These are phyloP conservation scores for Garcia nutans DNA, from an alignment of 345 rosid genomes.

Conservation along the genomic window DNA sequence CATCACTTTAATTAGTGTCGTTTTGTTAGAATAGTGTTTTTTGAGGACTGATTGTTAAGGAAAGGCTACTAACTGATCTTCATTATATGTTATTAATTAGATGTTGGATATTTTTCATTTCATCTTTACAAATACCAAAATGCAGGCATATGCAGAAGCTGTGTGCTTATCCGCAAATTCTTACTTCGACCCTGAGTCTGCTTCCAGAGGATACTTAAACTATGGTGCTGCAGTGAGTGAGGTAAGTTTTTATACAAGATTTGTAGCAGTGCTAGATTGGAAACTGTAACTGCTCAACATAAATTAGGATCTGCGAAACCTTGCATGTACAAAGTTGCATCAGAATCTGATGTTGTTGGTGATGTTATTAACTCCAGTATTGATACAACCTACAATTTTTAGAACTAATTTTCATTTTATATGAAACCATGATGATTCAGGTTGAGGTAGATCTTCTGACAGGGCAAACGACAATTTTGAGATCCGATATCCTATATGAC, in stretches of 20 bases:
- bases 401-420: no score
- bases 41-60: neutral
- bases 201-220: slow-evolving; percentile 61
- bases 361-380: neutral
- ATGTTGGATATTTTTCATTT: neutral
- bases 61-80: neutral
- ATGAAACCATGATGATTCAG: slow-evolving; percentile 36
- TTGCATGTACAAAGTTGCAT: neutral
- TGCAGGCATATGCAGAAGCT: slow-evolving; percentile 64
- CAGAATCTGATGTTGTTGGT: neutral
- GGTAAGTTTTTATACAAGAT: slow-evolving; percentile 73
- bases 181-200: slow-evolving; percentile 49
- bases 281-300: neutral
- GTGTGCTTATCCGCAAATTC: slow-evolving; percentile 63
- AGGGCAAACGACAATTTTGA: slow-evolving; percentile 67
- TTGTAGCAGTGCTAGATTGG: no score
- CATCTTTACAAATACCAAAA: neutral
- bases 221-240: slow-evolving; percentile 94
- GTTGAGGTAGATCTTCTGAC: slow-evolving; percentile 85
- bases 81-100: neutral
- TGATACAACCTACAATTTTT: no score
- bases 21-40: neutral
- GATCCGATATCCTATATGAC: slow-evolving; percentile 77
- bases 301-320: neutral
- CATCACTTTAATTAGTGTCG: neutral